Percentiles rank a stretch among this genome's conserved stretches.
Conservation (phyloP, 2,329 filamentous ascomycete species). For the Phaeosphaeriaceae sp. region DNA sequence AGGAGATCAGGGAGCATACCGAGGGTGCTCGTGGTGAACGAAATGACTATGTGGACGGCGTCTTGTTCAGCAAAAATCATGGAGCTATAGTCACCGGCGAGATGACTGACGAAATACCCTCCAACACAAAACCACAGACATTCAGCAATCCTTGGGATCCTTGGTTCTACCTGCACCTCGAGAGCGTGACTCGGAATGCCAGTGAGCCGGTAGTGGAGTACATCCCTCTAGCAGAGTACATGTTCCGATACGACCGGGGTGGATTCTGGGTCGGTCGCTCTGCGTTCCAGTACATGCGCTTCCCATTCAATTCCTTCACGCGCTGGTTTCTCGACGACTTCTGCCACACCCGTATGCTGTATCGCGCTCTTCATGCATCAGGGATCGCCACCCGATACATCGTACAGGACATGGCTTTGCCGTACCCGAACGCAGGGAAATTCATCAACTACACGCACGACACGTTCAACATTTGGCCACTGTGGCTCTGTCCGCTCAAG, state of each 20-base stretch:
- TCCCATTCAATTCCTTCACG: conserved; percentile 70
- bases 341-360: conserved; percentile 70
- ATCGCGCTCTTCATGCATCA: conserved; percentile 69
- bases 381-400: conserved; percentile 67
- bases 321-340: conserved; percentile 68
- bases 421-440: conserved; percentile 50
- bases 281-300: conserved; percentile 69
- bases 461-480: conserved; percentile 53
- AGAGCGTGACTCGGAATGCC: conserved; percentile 46
- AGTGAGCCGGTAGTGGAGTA: conserved; percentile 56
- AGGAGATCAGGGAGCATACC: conserved; percentile 48
- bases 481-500: conserved; percentile 58
- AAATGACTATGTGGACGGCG: conserved; percentile 59
- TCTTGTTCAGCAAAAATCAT: conserved; percentile 54
- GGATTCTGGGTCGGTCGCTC: conserved; percentile 72
- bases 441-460: conserved; percentile 54
- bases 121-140: conserved; percentile 35
- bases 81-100: conserved; percentile 55
- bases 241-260: conserved; percentile 74
- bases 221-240: conserved; percentile 69
- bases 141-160: conserved; percentile 56
- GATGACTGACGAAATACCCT: conserved; percentile 48
- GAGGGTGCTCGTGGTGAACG: conserved; percentile 40
- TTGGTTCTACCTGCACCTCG: conserved; percentile 60
- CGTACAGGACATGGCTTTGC: conserved; percentile 67